Percentiles rank a stretch among this genome's conserved stretches.
phyloP scores from a whole-genome alignment of 2,329 filamentous ascomycete genomes.

The Lojkania enalia region DNA sequence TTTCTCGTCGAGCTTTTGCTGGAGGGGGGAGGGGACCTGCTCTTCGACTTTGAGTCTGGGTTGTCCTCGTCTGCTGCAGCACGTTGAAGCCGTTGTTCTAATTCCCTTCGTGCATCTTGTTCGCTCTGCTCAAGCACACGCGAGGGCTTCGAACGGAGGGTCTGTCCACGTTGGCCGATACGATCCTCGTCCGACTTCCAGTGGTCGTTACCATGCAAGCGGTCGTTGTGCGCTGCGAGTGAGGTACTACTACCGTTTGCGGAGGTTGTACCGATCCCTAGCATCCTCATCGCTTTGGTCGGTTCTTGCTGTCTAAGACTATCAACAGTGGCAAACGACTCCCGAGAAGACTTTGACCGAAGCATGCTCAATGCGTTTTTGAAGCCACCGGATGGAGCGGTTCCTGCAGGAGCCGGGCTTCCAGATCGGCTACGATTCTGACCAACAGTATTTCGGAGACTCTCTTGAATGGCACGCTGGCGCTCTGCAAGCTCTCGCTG shows the following conservation, averaged over 20 bases:
- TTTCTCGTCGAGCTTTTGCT: slow-evolving; percentile 50
- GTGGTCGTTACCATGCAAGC: slow-evolving; percentile 25
- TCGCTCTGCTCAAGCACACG: slow-evolving; percentile 40
- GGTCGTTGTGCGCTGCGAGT: slow-evolving; percentile 22
- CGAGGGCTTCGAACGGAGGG: slow-evolving; percentile 34
- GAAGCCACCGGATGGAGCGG: slow-evolving; percentile 45
- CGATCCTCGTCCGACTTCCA: slow-evolving; percentile 27
- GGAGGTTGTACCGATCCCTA: slow-evolving; percentile 56
- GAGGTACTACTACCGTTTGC: slow-evolving; percentile 45
- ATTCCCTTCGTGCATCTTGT: slow-evolving; percentile 39
- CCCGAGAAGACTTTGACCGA: slow-evolving; percentile 67
- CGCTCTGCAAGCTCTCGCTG: slow-evolving; percentile 72
- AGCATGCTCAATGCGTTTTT: slow-evolving; percentile 66
- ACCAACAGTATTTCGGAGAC: slow-evolving; percentile 65
- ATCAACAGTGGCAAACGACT: slow-evolving; percentile 60
- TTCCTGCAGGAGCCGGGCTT: slow-evolving; percentile 39
- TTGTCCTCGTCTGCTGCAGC: slow-evolving; percentile 41
- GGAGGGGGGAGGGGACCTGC: slow-evolving; percentile 45
- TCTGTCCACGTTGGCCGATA: slow-evolving; percentile 13
- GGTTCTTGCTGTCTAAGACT: slow-evolving; percentile 42
- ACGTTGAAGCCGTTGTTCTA: slow-evolving; percentile 34
- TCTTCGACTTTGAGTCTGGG: slow-evolving; percentile 30
- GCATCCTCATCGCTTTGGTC: slow-evolving; percentile 63
- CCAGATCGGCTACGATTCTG: slow-evolving; percentile 58
- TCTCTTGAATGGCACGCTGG: slow-evolving; percentile 72